Base-by-base conservation (phyloP, 2,329 filamentous ascomycete species). In the Ceratocystis colombiana region DNA sequence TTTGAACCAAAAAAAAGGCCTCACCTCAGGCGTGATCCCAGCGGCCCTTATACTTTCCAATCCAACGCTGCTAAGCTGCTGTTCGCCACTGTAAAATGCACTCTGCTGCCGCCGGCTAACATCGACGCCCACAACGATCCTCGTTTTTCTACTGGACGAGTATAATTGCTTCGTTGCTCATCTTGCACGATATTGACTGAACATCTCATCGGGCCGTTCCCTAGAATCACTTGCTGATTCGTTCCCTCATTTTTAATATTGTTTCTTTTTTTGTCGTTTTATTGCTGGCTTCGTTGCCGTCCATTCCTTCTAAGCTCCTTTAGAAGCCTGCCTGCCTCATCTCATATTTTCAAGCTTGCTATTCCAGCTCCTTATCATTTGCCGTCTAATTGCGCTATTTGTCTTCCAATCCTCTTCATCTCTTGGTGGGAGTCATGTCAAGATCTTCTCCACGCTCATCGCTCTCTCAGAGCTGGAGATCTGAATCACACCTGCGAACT, bases 221-320 rank as follows among this genome's bases (percentile, higher is more conserved):
- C 53, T n/a, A 10, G 66, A 67, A 64, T 64, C 62, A 50, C 61
- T 64, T 22, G 30, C 17, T 64, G 66, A 67, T 67, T 67, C 66
- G 66, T 64, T 67, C 62, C 22, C 33, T 64, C 66, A 25, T 7
- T 30, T 57, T 28, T 30, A 30, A 30, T 57, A 6, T 17, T 28
- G 2, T 28, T 61, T 64, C 8, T 41, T 45, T 62, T 72, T 64
- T 50, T 10, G 37, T 28, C 61, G 64, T 59, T 63, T 57, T 57
- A 7, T 57, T 57, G 45, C 45, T 48, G 48, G 48, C 48, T 22
- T 50, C 22, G 8, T 37, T 50, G 45, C 64, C 61, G 46, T 48
- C 53, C 64, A 66, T 28, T 46, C 57, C 64, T 64, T 64, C 64
- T 62, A 55, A 69, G 67, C 64, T 67, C 67, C 25, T 68, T 64